phyloP scores from a whole-genome alignment of 352 stramenopile genomes.

The Elongisporangium anandrum region DNA sequence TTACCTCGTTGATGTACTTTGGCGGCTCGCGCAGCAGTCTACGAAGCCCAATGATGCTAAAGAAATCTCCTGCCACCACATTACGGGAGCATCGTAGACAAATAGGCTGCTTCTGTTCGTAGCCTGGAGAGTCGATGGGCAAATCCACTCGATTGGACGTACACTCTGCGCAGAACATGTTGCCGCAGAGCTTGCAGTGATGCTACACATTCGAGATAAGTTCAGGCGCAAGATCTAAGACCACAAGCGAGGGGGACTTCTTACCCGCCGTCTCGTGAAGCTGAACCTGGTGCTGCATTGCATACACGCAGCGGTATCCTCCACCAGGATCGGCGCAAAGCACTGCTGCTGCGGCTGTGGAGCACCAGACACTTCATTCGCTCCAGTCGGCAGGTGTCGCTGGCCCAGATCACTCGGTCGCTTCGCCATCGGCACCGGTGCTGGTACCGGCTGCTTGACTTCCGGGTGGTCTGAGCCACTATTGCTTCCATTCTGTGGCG shows the following conservation, averaged over 20 bases:
- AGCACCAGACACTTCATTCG: conserved; percentile 17
- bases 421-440: background rate
- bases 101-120: conserved; percentile 70
- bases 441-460: background rate
- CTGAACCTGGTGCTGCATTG: conserved; percentile 74
- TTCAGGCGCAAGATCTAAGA: background rate
- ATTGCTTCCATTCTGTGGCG: background rate
- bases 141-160: conserved; percentile 64
- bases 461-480: background rate
- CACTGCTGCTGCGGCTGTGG: background rate
- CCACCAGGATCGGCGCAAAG: background rate
- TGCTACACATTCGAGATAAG: conserved; percentile 23
- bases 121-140: conserved; percentile 46
- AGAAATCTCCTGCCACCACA: conserved; percentile 55
- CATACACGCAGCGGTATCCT: conserved; percentile 30
- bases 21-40: conserved; percentile 43
- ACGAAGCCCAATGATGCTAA: conserved; percentile 68
- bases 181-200: conserved; percentile 73
- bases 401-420: background rate
- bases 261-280: conserved; percentile 62
- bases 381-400: conserved; percentile 9
- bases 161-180: conserved; percentile 73
- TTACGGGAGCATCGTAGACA: conserved; percentile 79
- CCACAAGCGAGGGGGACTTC: conserved; percentile 3
- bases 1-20: conserved; percentile 31